These are phyloP conservation scores for Aspergillus neotritici DNA, from an alignment of 2,329 filamentous ascomycete species.

Conservation along the genomic window DNA sequence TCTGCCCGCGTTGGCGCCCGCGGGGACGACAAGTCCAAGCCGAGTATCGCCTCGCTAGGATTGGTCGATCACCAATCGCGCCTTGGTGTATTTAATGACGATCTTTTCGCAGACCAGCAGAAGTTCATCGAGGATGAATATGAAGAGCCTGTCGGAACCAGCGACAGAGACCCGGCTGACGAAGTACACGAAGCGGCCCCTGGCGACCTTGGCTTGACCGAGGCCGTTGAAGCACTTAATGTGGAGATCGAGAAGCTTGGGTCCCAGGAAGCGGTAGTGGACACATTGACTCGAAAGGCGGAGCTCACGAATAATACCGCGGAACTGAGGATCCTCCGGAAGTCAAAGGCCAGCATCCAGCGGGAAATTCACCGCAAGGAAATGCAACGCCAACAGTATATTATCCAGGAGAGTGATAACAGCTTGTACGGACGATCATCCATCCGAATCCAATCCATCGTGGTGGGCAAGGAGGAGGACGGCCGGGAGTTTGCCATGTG, in stretches of 20 bases:
- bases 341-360: conserved; percentile 88
- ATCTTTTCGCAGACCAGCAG: conserved; percentile 80
- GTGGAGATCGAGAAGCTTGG: conserved; percentile 84
- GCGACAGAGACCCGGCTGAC: conserved; percentile 62
- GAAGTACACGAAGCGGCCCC: conserved; percentile 91
- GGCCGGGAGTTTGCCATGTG: conserved; percentile 88
- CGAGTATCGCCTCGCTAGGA: conserved; percentile 84
- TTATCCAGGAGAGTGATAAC: conserved; percentile 96
- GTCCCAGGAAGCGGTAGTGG: conserved; percentile 83
- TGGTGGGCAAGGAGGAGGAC: conserved; percentile 86
- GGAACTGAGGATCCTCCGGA: conserved; percentile 83
- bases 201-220: conserved; percentile 84
- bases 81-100: conserved; percentile 91
- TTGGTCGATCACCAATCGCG: conserved; percentile 81
- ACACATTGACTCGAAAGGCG: conserved; percentile 86
- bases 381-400: conserved; percentile 92
- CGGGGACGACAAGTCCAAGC: conserved; percentile 56
- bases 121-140: conserved; percentile 81
- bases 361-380: conserved; percentile 91
- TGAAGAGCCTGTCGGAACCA: conserved; percentile 60
- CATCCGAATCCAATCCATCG: conserved; percentile 84
- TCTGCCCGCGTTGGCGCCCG: conserved; percentile 41
- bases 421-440: conserved; percentile 88
- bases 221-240: conserved; percentile 83
- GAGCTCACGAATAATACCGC: conserved; percentile 96